Evolutionary conservation across 495 filamentous ascomycete genomes (phyloP).

Genomic region (Xylaria cubensis): DNA sequence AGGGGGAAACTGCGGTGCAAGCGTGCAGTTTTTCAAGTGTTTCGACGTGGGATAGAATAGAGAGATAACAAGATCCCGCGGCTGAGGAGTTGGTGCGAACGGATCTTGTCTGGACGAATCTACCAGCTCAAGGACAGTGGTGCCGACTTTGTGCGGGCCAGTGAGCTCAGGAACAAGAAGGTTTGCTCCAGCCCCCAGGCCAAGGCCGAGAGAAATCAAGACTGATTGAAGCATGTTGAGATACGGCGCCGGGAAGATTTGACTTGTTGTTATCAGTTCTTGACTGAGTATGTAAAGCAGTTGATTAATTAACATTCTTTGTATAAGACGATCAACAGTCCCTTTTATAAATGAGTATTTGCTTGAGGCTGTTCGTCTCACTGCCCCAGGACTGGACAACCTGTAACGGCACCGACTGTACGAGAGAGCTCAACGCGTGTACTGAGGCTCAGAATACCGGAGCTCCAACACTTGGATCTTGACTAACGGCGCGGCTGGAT

Average conservation of each 20-base stretch:
- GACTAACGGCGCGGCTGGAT: neutral
- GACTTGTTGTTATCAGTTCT: neutral
- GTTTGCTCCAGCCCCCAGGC: conserved; percentile 7
- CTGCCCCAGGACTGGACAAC: neutral
- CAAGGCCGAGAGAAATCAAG: conserved; percentile 17
- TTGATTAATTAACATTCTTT: neutral
- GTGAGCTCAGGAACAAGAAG: conserved; percentile 22
- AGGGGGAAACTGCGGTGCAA: conserved; percentile 35
- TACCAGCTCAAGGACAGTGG: conserved; percentile 37
- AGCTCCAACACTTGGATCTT: neutral
- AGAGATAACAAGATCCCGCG: conserved; percentile 46
- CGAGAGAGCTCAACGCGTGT: neutral
- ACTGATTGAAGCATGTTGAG: conserved; percentile 21
- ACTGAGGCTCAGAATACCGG: neutral
- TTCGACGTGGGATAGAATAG: conserved; percentile 43
- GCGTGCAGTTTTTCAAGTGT: conserved; percentile 26
- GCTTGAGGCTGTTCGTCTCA: neutral
- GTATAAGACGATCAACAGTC: neutral
- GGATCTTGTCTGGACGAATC: conserved; percentile 44
- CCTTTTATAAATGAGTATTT: conserved; percentile 2
- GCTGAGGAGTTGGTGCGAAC: conserved; percentile 37
- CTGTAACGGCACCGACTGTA: neutral
- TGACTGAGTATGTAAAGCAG: neutral
- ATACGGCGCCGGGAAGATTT: neutral
- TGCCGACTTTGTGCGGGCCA: conserved; percentile 25